Evolutionary conservation across 1,139 yeast species (phyloP).

Genomic region (Candida freyschussii): DNA sequence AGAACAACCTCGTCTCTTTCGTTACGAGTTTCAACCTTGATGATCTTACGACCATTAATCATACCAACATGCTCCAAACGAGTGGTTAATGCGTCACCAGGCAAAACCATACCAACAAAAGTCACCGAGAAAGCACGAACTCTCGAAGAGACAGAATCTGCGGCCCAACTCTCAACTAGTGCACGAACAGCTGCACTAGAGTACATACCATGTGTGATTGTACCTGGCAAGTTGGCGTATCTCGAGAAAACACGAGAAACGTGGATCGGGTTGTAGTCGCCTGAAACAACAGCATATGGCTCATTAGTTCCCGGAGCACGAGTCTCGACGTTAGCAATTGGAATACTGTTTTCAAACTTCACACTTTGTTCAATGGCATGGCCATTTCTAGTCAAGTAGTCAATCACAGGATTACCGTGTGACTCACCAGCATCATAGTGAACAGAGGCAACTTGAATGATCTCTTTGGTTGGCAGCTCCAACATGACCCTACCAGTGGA

Average conservation of each 20-base stretch:
- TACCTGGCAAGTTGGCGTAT: slow-evolving; percentile 92
- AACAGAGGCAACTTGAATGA: slow-evolving; percentile 81
- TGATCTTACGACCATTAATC: slow-evolving; percentile 98
- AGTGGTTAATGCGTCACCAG: slow-evolving; percentile 86
- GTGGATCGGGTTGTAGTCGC: slow-evolving; percentile 97
- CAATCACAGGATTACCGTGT: slow-evolving; percentile 96
- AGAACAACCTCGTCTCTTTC: slow-evolving; percentile 77
- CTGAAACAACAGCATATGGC: slow-evolving; percentile 95
- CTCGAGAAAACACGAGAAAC: slow-evolving; percentile 92
- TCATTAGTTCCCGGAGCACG: slow-evolving; percentile 72
- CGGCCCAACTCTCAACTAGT: slow-evolving; percentile 97
- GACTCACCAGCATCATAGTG: slow-evolving; percentile 89
- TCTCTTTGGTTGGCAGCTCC: slow-evolving; percentile 91
- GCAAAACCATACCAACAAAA: slow-evolving; percentile 96
- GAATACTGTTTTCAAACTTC: slow-evolving; percentile 83
- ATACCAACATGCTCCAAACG: slow-evolving; percentile 94
- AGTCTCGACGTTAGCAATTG: slow-evolving; percentile 57
- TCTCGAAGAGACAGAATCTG: slow-evolving; percentile 92
- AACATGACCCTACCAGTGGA: slow-evolving; percentile 83
- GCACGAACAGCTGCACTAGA: slow-evolving; percentile 94
- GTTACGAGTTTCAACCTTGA: slow-evolving; percentile 86
- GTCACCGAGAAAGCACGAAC: slow-evolving; percentile 91
- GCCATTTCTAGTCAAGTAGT: slow-evolving; percentile 88
- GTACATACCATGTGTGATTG: slow-evolving; percentile 98
- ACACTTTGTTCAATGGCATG: slow-evolving; percentile 92